Conservation (phyloP, 1,139 yeast species). For the Suzukiozyma palmioleophila region DNA sequence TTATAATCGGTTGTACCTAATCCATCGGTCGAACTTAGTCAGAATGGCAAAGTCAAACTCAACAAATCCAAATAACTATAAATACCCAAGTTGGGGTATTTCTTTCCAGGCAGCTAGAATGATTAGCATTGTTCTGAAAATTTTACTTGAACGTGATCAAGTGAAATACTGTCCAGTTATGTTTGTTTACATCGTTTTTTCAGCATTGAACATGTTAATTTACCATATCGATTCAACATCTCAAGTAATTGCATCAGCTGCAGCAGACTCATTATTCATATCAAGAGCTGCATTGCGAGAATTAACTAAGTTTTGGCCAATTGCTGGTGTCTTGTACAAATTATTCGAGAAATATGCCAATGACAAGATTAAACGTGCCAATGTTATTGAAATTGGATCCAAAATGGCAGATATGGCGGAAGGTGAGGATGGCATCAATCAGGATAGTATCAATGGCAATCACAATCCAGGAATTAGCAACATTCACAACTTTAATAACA, state of each 20-base stretch:
- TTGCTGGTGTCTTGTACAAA: conserved; percentile 39
- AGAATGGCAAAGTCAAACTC: conserved; percentile 44
- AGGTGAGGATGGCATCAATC: conserved; percentile 22
- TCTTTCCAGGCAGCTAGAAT: conserved; percentile 83
- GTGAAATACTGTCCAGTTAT: conserved; percentile 53
- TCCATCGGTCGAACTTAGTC: conserved; percentile 68
- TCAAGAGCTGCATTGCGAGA: conserved; percentile 51
- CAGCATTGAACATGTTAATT: conserved; percentile 69
- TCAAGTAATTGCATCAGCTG: conserved; percentile 54
- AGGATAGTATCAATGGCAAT: conserved; percentile 7
- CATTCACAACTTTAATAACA: not conserved
- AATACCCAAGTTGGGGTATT: conserved; percentile 79
- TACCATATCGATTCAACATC: conserved; percentile 68
- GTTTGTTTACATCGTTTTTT: conserved; percentile 55
- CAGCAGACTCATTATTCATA: conserved; percentile 52
- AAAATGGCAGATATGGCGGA: conserved; percentile 33
- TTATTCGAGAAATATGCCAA: conserved; percentile 45
- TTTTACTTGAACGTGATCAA: conserved; percentile 49
- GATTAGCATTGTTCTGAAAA: conserved; percentile 65
- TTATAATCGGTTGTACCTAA: conserved; percentile 65
- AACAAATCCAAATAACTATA: conserved; percentile 45
- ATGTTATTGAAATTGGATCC: conserved; percentile 38
- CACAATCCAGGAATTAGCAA: conserved; percentile 1
- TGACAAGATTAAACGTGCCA: conserved; percentile 41
- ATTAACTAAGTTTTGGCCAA: conserved; percentile 44